phyloP scores from a whole-genome alignment of 495 filamentous ascomycete genomes.

The Aspergillus indologenus region DNA sequence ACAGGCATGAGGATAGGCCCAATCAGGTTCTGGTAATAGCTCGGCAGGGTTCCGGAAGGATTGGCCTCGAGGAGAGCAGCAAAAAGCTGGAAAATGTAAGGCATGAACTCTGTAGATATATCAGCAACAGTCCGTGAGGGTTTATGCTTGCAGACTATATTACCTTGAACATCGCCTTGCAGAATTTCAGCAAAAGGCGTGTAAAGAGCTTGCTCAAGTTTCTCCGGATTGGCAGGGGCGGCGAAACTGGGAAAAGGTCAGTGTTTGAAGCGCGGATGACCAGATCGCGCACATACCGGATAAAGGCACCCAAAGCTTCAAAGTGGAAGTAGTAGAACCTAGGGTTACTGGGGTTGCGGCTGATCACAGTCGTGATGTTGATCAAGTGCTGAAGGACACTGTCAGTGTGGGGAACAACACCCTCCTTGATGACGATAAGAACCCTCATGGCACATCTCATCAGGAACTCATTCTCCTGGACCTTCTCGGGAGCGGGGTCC shows the following conservation, averaged over 20 bases:
- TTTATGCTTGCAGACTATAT: slow-evolving; percentile 10
- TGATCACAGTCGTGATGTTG: slow-evolving; percentile 82
- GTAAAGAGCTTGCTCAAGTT: slow-evolving; percentile 75
- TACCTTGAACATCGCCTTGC: slow-evolving; percentile 74
- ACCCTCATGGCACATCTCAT: slow-evolving; percentile 99
- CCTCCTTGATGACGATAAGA: slow-evolving; percentile 84
- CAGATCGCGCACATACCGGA: slow-evolving; percentile 51
- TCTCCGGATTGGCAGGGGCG: slow-evolving; percentile 62
- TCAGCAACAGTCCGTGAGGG: slow-evolving; percentile 2
- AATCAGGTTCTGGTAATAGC: slow-evolving; percentile 73
- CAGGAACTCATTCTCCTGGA: slow-evolving; percentile 98
- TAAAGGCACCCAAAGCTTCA: slow-evolving; percentile 91
- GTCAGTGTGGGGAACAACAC: slow-evolving; percentile 65
- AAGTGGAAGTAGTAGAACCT: slow-evolving; percentile 99
- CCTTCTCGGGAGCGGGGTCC: slow-evolving; percentile 77
- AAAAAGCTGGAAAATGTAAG: slow-evolving; percentile 95
- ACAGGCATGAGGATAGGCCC: slow-evolving; percentile 67
- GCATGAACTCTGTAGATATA: slow-evolving; percentile 73
- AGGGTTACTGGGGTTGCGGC: slow-evolving; percentile 92
- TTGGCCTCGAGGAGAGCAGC: slow-evolving; percentile 83
- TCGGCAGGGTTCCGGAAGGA: slow-evolving; percentile 65
- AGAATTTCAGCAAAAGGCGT: slow-evolving; percentile 73
- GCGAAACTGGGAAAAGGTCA: slow-evolving; percentile 53
- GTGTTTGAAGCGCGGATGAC: neutral
- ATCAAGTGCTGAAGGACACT: slow-evolving; percentile 72